These are phyloP conservation scores for Citrus hindsii DNA, from an alignment of 345 rosid genomes.

Conservation along the genomic window DNA sequence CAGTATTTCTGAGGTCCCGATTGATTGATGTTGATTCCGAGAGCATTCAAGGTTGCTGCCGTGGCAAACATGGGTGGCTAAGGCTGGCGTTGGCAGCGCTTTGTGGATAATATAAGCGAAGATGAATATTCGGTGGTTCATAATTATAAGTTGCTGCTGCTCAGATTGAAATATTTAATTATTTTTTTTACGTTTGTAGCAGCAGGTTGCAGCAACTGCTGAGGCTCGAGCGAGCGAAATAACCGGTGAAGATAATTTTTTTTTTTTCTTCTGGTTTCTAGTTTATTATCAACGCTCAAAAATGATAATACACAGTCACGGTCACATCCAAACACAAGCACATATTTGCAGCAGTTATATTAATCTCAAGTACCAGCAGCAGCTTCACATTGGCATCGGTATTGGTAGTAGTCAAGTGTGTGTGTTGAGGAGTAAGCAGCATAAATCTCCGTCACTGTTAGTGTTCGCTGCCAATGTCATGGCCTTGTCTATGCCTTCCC, in stretches of 20 bases:
- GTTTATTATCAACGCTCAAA: background rate
- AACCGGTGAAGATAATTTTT: background rate
- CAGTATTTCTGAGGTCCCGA: background rate
- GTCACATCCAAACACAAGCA: background rate
- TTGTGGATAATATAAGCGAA: background rate
- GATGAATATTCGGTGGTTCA: background rate
- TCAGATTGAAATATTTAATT: background rate
- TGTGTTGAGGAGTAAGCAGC: background rate
- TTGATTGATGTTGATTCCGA: background rate
- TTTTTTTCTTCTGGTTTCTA: background rate
- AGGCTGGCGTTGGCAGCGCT: background rate
- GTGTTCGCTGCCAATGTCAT: background rate
- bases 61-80: slow-evolving; percentile 1
- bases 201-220: background rate
- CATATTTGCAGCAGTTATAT: background rate
- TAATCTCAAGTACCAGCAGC: background rate
- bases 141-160: too few relatives aligned
- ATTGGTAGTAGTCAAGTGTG: background rate
- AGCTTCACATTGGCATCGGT: background rate
- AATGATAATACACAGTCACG: background rate
- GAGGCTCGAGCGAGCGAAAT: background rate
- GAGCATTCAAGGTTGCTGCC: background rate
- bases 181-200: background rate
- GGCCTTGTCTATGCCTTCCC: background rate
- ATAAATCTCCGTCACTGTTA: background rate